Percentiles rank a stretch among this genome's conserved stretches.
These are phyloP conservation scores for Ceratocystiopsis sp. DNA, from an alignment of 2,329 filamentous ascomycete genomes.

Conservation along the genomic window DNA sequence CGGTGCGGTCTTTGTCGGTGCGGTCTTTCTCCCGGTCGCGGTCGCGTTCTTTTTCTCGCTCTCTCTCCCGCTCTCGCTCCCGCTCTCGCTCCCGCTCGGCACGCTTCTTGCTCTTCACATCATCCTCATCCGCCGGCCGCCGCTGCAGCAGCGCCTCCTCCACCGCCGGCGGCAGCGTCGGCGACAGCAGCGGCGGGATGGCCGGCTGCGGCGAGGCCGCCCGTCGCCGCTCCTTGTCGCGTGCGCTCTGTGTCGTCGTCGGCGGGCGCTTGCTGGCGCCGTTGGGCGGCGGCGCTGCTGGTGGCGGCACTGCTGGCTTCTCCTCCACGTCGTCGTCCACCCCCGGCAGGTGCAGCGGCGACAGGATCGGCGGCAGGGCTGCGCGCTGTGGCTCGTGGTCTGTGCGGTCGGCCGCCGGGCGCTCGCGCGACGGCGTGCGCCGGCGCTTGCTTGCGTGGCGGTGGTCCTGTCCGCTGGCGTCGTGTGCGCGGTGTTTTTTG, in stretches of 20 bases:
- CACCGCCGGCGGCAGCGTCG: slow-evolving; percentile 34
- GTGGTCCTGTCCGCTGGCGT: slow-evolving; percentile 2
- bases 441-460: neutral
- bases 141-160: slow-evolving; percentile 19
- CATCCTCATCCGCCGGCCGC: too few species aligned
- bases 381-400: too few species aligned
- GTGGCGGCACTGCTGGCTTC: too few species aligned
- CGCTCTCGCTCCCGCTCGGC: too few species aligned
- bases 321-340: slow-evolving; percentile 8
- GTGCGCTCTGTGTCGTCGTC: too few species aligned
- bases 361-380: slow-evolving; percentile 32
- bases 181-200: slow-evolving; percentile 35
- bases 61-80: slow-evolving; percentile 1
- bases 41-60: slow-evolving; percentile 8
- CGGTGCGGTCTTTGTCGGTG: too few species aligned
- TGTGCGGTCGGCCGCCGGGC: slow-evolving; percentile 22
- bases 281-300: slow-evolving; percentile 11
- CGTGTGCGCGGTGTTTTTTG: neutral
- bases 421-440: slow-evolving; percentile 8
- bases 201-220: slow-evolving; percentile 13
- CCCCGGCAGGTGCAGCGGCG: slow-evolving; percentile 32
- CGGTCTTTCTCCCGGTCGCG: too few species aligned
- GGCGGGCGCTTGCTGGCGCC: neutral
- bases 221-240: too few species aligned
- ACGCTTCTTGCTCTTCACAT: too few species aligned